Evolutionary conservation across 305 asterid species (phyloP), one percentile per base, ranked within the genome.

Genomic region (Caryopteris hybrid): DNA sequence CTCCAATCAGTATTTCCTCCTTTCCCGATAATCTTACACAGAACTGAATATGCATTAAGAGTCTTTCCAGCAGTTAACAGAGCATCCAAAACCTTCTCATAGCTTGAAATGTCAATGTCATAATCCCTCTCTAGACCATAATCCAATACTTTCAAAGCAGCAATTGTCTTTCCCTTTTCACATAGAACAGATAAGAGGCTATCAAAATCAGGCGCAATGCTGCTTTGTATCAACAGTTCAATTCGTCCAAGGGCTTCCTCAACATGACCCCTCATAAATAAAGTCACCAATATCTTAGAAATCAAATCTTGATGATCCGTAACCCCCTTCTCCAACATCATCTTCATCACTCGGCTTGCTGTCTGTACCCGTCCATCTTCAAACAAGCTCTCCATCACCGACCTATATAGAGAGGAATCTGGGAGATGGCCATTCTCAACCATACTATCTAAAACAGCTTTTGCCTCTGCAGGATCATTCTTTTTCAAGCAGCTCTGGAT

Each of bases 211-310:
- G 95, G 95, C 21, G 76, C 73, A 7, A 88, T 77, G 8, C 92
- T 90, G 39, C 73, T 85, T 13, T 80, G 86, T 85, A 93, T 81
- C 73, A 93, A 48, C 75, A 87, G 70, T 48, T 90, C 97, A 42
- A 90, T 86, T 75, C 97, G 83, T 69, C 98, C 97, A 2, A 90
- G 79, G 25, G 94, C 95, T 80, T 90, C 99, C 80, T 90, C 97
- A 17, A 90, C 92, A 55, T 93, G 97, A 25, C 97, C 97, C 83
- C 97, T 88, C 86, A 82, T 66, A 2, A 90, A 75, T 61, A 93
- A 81, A 60, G 96, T 90, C 77, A 88, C 95, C 78, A 87, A 53
- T 46, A 93, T 85, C 76, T 87, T 84, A 46, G 72, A 71, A 61
- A 87, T 79, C 81, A 90, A 75, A 71, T 88, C 95, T 74, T 79